Base-by-base conservation (phyloP, 2,329 filamentous ascomycete species). In the Fusarium fracticaudum region DNA sequence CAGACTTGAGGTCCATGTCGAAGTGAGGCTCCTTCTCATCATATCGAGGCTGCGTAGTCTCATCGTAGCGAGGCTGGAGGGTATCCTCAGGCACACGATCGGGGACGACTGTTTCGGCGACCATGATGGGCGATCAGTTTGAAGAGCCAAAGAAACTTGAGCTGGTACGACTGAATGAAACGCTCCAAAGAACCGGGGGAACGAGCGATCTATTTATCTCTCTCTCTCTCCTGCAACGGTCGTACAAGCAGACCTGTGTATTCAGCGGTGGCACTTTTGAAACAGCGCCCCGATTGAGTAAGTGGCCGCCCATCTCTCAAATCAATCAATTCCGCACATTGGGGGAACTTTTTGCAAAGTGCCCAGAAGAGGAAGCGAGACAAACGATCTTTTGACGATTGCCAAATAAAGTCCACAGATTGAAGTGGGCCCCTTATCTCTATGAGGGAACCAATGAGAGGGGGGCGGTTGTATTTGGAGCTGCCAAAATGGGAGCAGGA, bases 1-100 rank as follows among this genome's bases (percentile, higher is more conserved):
- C 77, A 5, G 76, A 76, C 76, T 81, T 81, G 69, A 74, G 51
- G 59, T 78, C 76, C 43, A 72, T 63, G 12, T 79, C 77, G 48
- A 74, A 62, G 38, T 69, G 66, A 57, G 69, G 62, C 57, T 68
- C 60, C 70, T 80, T 78, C 66, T 81, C 79, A 45, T 77, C 70
- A 44, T 76, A 69, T 24, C 65, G 44, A 45, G 65, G 71, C 57
- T 73, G 71, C 10, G 11, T 11, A 3, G 47, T 78, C 64, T 81
- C 79, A 47, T 77, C 70, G 50, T 76, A 70, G 38, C 66, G 45
- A 51, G 70, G 71, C 58, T 73, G 71, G 38, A 73, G 65, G 18
- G 63, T n/a, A 31, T 72, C 72, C 31, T 50, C 71, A 6, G 72
- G 72, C 44, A 69, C 48, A 51, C 68, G 71, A 13, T 71, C 72